Conservation (phyloP, 441 rosid species). For the Gossypium gossypioides region DNA sequence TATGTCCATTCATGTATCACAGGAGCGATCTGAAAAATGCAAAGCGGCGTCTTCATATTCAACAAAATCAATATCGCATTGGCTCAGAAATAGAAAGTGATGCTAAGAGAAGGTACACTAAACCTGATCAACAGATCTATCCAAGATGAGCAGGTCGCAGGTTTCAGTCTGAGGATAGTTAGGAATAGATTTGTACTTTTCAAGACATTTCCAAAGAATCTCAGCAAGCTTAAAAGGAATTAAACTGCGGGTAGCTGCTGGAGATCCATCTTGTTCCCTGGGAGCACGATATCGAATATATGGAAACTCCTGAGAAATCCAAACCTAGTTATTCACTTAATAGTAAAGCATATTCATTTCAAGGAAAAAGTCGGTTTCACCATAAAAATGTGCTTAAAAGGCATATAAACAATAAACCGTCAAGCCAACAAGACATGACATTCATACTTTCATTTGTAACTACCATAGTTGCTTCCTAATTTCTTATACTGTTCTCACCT, state of each 20-base stretch:
- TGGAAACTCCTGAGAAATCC: slow-evolving; percentile 45
- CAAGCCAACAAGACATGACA: not conserved
- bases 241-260: slow-evolving; percentile 29
- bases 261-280: slow-evolving; percentile 25
- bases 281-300: slow-evolving; percentile 48
- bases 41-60: slow-evolving; percentile 12
- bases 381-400: not conserved
- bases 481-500: slow-evolving; percentile 26
- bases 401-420: not conserved
- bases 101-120: slow-evolving; percentile 13
- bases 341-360: not conserved
- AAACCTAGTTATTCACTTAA: not conserved
- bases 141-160: slow-evolving; percentile 57
- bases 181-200: slow-evolving; percentile 48
- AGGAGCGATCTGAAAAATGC: slow-evolving; percentile 48
- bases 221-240: slow-evolving; percentile 55
- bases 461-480: not conserved
- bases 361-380: not conserved
- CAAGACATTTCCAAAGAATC: slow-evolving; percentile 39
- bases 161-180: slow-evolving; percentile 58
- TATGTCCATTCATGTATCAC: slow-evolving; percentile 70
- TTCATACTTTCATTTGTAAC: not conserved
- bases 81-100: not conserved
- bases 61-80: not conserved
- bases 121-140: slow-evolving; percentile 72